Percentiles rank a stretch among this genome's conserved stretches.
phyloP scores from a whole-genome alignment of 805 yeast species.

The Starmera quercuum region DNA sequence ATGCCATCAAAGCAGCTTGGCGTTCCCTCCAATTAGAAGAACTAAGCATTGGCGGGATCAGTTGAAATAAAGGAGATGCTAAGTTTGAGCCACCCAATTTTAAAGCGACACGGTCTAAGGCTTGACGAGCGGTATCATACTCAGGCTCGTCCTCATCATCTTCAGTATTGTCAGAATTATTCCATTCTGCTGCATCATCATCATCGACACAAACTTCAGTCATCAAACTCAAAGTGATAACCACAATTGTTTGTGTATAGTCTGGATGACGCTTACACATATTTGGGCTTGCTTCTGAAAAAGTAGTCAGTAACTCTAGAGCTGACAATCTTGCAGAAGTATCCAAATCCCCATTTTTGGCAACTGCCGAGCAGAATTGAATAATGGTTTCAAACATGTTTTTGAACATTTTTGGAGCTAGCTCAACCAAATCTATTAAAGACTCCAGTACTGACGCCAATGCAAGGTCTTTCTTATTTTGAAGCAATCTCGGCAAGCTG shows the following conservation, averaged over 20 bases:
- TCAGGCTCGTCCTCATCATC: conserved; percentile 82
- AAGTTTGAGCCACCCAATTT: conserved; percentile 76
- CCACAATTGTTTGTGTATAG: conserved; percentile 66
- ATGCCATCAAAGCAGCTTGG: conserved; percentile 95
- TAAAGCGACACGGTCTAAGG: conserved; percentile 86
- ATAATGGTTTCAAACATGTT: conserved; percentile 87
- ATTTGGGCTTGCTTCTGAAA: conserved; percentile 87
- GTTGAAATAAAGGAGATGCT: conserved; percentile 81
- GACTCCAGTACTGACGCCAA: conserved; percentile 84
- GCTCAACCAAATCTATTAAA: conserved; percentile 80
- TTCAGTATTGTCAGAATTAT: conserved; percentile 66
- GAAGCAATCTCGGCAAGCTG: conserved; percentile 78
- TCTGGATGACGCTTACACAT: conserved; percentile 82
- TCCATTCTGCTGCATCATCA: conserved; percentile 87
- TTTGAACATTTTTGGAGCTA: conserved; percentile 91
- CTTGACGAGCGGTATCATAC: conserved; percentile 87
- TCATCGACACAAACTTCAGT: conserved; percentile 89
- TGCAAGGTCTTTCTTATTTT: conserved; percentile 71
- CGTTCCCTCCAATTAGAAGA: conserved; percentile 87
- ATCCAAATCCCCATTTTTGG: conserved; percentile 75
- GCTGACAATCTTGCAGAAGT: conserved; percentile 77
- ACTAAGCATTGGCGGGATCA: conserved; percentile 73
- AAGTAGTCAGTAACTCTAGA: conserved; percentile 80
- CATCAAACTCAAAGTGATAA: conserved; percentile 72
- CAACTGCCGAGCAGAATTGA: conserved; percentile 76